Evolutionary conservation across 1,139 yeast genomes (phyloP), one percentile per base, ranked within the genome.

Genomic region (Sugiyamaella sp.): DNA sequence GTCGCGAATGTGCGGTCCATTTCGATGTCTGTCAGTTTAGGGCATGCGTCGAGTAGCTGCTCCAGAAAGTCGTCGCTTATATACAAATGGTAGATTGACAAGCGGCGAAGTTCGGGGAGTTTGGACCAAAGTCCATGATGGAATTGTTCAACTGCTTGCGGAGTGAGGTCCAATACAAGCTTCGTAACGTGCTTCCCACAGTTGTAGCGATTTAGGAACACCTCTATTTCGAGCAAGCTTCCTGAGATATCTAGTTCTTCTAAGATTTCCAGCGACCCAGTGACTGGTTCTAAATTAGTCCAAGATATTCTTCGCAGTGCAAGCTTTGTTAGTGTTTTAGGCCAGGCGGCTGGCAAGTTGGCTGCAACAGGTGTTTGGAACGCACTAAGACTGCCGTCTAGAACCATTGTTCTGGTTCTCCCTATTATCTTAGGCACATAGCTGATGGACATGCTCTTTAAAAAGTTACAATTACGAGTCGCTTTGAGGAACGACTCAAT

Each of bases 141-240:
- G 16, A 42, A 10, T 10, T 10, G n/a, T 14, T 8, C n/a, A 16
- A 17, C 14, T 12, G 14, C 10, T 19, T 3, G 27, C 4, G 17
- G n/a, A 5, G 22, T 27, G 16, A 16, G 14, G 6, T 22, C 24
- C 24, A 46, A 25, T 35, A 21, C 16, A 1, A 35, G 10, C 24
- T 17, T 43, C 29, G 27, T 29, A 14, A 43, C n/a, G 8, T 14
- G 29, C 38, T 4, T 20, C 24, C 41, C 49, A 35, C 49, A 46
- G 19, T 46, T 35, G 21, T 22, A 46, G 3, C 42, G 32, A 3
- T 14, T n/a, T 9, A 46, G 21, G n/a, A 46, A 46, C 17, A 3
- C 21, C 10, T 4, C 22, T 3, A 37, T 20, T 3, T 46, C 21
- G n/a, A 46, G 20, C 22, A 4, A 16, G 19, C 35, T 22, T 3